Conservation (phyloP, 2,329 filamentous ascomycete genomes). For the Sporothrix schenckii region DNA sequence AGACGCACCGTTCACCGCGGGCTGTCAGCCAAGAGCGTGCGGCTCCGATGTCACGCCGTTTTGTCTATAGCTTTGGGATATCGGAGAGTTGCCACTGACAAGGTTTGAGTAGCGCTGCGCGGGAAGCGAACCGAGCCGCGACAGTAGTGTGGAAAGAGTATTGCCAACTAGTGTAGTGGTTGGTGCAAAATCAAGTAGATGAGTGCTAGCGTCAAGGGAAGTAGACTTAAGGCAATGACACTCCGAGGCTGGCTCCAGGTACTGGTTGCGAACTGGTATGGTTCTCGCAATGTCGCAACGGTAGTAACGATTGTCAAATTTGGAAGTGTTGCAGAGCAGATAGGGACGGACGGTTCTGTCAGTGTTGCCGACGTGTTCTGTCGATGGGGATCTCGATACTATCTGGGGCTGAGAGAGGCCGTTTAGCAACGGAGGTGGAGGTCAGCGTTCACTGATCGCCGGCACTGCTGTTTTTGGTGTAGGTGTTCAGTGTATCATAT, state of each 20-base stretch:
- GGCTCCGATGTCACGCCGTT: background rate
- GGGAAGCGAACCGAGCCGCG: slow-evolving; percentile 10
- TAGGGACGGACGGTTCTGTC: too few species aligned
- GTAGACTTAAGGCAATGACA: background rate
- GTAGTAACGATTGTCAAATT: background rate
- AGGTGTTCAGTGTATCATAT: background rate
- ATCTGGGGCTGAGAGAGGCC: background rate
- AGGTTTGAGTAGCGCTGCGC: background rate
- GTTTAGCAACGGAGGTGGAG: background rate
- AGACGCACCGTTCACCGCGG: background rate
- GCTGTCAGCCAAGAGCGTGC: background rate
- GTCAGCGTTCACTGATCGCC: background rate
- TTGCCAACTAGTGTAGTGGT: background rate
- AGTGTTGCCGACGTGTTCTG: background rate
- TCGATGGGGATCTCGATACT: too few species aligned
- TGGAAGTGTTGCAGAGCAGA: too few species aligned
- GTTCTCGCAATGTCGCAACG: too few species aligned
- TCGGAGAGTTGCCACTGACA: background rate
- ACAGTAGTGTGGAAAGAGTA: background rate
- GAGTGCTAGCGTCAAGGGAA: background rate
- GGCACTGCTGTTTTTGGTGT: background rate
- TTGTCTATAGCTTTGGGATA: background rate
- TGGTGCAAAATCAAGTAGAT: background rate
- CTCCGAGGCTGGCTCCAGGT: background rate
- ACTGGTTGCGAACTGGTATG: background rate